Evolutionary conservation across 2,329 filamentous ascomycete genomes (phyloP), one percentile per base, ranked within the genome.

Genomic region (Fusarium sp.): DNA sequence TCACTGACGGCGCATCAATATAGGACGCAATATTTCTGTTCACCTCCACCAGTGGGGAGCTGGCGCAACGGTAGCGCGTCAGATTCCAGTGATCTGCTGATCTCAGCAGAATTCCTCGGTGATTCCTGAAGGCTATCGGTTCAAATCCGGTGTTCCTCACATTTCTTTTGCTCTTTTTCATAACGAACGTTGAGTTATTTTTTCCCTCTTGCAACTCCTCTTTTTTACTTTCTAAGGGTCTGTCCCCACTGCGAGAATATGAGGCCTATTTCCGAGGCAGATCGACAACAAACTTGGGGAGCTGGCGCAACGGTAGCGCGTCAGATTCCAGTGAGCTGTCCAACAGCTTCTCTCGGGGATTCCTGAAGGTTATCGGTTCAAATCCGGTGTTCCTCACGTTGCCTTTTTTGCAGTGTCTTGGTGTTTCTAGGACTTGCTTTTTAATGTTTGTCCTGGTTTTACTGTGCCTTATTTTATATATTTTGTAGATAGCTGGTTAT

Each of bases 111-210:
- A 1, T 15, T 55, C 39, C 20, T 44, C 6, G 58, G 60, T 32
- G 45, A 46, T 57, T 63, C 59, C 59, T 62, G 59, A 62, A 62
- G 59, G 59, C 32, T 62, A 62, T 62, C 56, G 59, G 59, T 62
- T 62, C 59, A 62, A 62, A 62, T 62, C 59, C 59, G 59, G 58
- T 62, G 58, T 62, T 55, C 58, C 58, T 61, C 58, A 62, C 22
- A 19, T n/a, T 33, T 43, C 22, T 39, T 1, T 17, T 37, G 35
- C 35, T n/a, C 35, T n/a, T 37, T 10, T 37, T 4, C 17, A n/a
- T n/a, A 19, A 5, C 17, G 1, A 10, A 19, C 17, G 1, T 2
- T 17, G 5, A 13, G 19, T 19, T 7, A n/a, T 14, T 32, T 6
- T 7, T 19, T 4, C 5, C 33, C 17, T 41, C 26, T 8, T 43